Conservation (phyloP, 2,329 filamentous ascomycete genomes). For the Onygena corvina region DNA sequence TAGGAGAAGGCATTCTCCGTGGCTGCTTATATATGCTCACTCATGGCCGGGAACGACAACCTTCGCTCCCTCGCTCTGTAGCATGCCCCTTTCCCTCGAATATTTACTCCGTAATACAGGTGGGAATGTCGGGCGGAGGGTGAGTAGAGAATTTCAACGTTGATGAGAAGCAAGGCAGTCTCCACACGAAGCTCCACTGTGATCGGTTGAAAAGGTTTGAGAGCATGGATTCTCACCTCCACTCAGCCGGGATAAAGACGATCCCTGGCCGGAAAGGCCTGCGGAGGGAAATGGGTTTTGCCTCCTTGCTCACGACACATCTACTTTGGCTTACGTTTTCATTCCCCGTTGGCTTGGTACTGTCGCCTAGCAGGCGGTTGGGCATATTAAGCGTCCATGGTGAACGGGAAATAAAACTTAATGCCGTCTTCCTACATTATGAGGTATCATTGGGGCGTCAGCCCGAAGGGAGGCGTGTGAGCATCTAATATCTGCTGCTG, state of each 20-base stretch:
- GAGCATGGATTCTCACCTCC: conserved; percentile 11
- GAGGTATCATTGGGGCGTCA: background rate
- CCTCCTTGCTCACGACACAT: background rate
- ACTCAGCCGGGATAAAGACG: conserved; percentile 10
- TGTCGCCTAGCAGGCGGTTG: background rate
- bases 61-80: background rate
- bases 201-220: conserved; percentile 9
- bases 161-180: background rate
- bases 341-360: background rate
- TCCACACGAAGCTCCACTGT: background rate
- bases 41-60: no score
- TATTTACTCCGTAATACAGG: no score
- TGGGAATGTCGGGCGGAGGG: no score
- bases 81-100: background rate
- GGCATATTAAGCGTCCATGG: background rate
- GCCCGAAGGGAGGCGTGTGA: no score
- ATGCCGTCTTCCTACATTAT: background rate
- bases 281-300: background rate
- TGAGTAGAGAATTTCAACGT: no score
- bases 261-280: conserved; percentile 7
- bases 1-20: background rate
- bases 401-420: background rate
- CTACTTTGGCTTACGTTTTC: background rate
- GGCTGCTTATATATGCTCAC: background rate
- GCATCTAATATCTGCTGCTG: no score